Conservation (phyloP, 1,139 yeast species). For the Scheffersomyces quercinus region DNA sequence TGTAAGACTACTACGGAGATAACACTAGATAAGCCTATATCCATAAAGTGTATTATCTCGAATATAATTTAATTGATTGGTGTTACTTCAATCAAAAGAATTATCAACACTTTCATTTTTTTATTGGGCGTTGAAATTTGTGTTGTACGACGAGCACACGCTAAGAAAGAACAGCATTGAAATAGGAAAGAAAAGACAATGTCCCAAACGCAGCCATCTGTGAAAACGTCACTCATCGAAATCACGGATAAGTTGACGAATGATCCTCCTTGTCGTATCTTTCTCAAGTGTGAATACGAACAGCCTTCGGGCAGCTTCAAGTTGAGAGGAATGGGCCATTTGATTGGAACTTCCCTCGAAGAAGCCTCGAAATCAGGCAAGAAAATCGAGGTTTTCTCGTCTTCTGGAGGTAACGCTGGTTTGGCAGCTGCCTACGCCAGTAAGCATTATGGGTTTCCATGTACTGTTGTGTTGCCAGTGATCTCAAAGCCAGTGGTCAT, state of each 20-base stretch:
- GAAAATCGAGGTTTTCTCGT: constrained; percentile 34
- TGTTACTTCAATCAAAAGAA: too few relatives aligned
- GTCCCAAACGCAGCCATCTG: constrained; percentile 14
- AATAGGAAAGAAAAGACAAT: too few relatives aligned
- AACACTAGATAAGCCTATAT: too few relatives aligned
- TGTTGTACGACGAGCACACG: too few relatives aligned
- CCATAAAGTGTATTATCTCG: too few relatives aligned
- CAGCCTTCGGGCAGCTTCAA: constrained; percentile 47
- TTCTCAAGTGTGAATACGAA: constrained; percentile 40
- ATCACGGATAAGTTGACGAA: constrained; percentile 25
- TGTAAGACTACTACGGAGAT: too few relatives aligned
- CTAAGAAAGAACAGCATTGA: too few relatives aligned
- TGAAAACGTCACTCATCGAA: constrained; percentile 28
- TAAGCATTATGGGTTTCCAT: constrained; percentile 23
- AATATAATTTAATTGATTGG: too few relatives aligned
- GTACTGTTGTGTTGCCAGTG: constrained; percentile 43
- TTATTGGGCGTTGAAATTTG: too few relatives aligned
- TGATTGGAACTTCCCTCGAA: constrained; percentile 23
- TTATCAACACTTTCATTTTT: too few relatives aligned
- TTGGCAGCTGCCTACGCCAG: constrained; percentile 45
- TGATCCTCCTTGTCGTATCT: constrained; percentile 27
- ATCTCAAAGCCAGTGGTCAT: constrained; percentile 27
- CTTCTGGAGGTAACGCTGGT: constrained; percentile 51
- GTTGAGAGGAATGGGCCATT: constrained; percentile 40
- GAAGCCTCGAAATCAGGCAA: constrained; percentile 17